A percentile compares a stretch with the other conserved stretches of the same genome.
phyloP scores from a whole-genome alignment of 148 eudicot genomes.

The Polygonum maritimum region DNA sequence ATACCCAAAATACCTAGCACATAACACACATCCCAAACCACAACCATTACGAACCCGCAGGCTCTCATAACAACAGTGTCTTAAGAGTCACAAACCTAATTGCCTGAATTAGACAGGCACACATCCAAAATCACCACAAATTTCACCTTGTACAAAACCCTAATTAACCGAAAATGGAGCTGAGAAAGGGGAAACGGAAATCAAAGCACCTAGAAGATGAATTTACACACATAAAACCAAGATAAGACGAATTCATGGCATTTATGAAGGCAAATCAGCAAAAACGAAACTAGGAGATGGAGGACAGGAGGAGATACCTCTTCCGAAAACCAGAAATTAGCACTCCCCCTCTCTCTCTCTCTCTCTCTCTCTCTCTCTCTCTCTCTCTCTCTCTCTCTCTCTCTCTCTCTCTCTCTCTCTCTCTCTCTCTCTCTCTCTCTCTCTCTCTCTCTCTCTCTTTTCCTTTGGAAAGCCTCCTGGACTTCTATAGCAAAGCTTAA shows the following conservation, averaged over 20 bases:
- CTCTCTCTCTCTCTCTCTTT: too few species aligned
- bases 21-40: background rate
- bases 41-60: background rate
- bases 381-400: too few species aligned
- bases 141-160: background rate
- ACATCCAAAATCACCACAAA: background rate
- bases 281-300: background rate
- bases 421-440: too few species aligned
- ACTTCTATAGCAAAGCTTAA: too few species aligned
- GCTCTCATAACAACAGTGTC: background rate
- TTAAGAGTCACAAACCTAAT: background rate
- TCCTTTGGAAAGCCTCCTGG: too few species aligned
- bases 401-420: too few species aligned
- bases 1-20: background rate
- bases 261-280: background rate
- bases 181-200: background rate
- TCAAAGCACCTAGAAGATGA: background rate
- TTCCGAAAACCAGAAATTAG: slow-evolving; percentile 8
- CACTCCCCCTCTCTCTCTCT: too few species aligned
- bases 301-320: too few species aligned
- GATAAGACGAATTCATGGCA: background rate
- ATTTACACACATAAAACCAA: background rate
- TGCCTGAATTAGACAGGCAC: background rate
- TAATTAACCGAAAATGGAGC: background rate
- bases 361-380: too few species aligned